Conservation (phyloP, 345 rosid species). For the Arabis hirsuta region DNA sequence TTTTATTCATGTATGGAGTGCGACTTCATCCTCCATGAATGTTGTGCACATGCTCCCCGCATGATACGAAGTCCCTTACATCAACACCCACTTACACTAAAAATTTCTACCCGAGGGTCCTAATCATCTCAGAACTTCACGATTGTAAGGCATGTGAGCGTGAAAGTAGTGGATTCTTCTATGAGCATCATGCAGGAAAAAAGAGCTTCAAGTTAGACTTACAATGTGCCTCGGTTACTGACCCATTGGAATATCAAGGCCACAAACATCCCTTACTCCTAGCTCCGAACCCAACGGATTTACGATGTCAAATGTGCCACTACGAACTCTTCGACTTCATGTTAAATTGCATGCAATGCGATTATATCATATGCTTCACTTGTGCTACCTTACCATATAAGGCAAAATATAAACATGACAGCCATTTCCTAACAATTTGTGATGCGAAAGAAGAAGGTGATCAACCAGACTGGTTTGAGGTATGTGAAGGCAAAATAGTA, state of each 20-base stretch:
- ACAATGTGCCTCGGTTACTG: not conserved
- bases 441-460: not conserved
- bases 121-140: no score
- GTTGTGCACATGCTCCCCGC: not conserved
- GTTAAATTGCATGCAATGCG: not conserved
- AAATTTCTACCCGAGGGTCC: not conserved
- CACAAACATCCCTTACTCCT: not conserved
- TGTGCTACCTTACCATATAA: not conserved
- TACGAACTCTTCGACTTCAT: fast-evolving
- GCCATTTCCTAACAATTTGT: not conserved
- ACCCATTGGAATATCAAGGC: not conserved
- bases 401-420: not conserved
- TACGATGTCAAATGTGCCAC: not conserved
- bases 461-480: not conserved
- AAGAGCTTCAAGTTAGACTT: not conserved
- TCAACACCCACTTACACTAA: not conserved
- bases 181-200: not conserved
- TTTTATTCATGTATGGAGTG: not conserved
- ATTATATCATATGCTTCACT: not conserved
- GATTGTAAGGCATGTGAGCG: not conserved
- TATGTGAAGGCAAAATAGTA: not conserved
- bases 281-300: not conserved
- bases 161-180: not conserved
- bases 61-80: not conserved
- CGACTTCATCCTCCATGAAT: not conserved